Conservation (phyloP, 1,284 basidiomycete species). For the Ceratobasidium theobromae region DNA sequence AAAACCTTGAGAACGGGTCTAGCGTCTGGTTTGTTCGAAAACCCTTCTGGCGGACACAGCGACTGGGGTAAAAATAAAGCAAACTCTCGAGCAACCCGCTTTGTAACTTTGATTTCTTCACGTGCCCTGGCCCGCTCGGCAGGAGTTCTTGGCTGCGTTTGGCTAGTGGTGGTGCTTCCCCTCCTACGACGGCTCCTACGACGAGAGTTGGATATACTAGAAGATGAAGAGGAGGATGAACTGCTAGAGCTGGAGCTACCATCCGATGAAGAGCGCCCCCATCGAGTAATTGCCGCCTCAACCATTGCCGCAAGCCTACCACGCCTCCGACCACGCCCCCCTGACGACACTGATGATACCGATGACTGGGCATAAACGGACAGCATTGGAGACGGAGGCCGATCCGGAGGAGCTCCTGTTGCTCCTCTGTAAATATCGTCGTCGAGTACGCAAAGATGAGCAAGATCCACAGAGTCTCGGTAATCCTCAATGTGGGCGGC, state of each 20-base stretch:
- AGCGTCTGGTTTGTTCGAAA: constrained; percentile 24
- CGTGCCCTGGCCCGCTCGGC: constrained; percentile 63
- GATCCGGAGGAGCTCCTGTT: constrained; percentile 25
- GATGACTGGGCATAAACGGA: constrained; percentile 29
- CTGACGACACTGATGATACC: constrained; percentile 28
- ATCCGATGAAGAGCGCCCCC: constrained; percentile 54
- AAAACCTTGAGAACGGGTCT: constrained; percentile 14
- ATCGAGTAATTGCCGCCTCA: constrained; percentile 57
- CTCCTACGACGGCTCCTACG: constrained; percentile 46
- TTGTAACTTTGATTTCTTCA: constrained; percentile 53
- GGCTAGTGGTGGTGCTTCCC: constrained; percentile 47
- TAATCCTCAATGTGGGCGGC: constrained; percentile 22
- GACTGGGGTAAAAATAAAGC: constrained; percentile 58
- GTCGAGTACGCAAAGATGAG: constrained; percentile 10
- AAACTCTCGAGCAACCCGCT: constrained; percentile 60
- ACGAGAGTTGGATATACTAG: constrained; percentile 39
- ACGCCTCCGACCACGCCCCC: constrained; percentile 45
- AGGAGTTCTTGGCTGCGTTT: constrained; percentile 52
- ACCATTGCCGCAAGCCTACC: constrained; percentile 54
- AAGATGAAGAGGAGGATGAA: constrained; percentile 50
- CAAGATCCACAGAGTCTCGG: constrained; percentile 1
- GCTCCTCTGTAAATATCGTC: constrained; percentile 32
- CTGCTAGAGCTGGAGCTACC: constrained; percentile 43
- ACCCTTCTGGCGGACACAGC: constrained; percentile 39
- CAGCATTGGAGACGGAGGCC: constrained; percentile 22